phyloP scores from a whole-genome alignment of 768 basidiomycete genomes.

The Kwoniella shandongensis region DNA sequence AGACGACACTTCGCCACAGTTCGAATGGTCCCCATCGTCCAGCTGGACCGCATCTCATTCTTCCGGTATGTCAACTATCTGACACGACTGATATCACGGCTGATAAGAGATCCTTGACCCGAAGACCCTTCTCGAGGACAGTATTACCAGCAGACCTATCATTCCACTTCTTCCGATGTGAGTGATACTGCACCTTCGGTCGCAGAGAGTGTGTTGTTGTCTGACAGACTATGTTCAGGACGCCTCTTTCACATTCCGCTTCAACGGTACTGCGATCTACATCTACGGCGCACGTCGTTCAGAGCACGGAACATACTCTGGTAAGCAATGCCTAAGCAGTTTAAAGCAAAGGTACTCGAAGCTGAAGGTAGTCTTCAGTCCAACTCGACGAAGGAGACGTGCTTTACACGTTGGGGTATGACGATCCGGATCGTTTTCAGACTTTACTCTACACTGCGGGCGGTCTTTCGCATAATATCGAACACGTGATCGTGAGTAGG shows the following conservation, averaged over 20 bases:
- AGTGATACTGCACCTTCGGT: slow-evolving; percentile 14
- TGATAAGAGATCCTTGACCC: too few relatives aligned
- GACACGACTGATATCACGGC: too few relatives aligned
- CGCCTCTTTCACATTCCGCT: slow-evolving; percentile 19
- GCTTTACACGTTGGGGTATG: slow-evolving; percentile 1
- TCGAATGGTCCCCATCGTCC: too few relatives aligned
- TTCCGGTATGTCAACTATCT: too few relatives aligned
- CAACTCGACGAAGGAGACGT: slow-evolving; percentile 2
- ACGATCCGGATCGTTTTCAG: slow-evolving; percentile 1
- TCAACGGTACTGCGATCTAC: slow-evolving; percentile 36
- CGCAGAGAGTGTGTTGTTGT: slow-evolving; percentile 25
- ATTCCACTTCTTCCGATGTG: too few relatives aligned
- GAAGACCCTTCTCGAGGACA: too few relatives aligned
- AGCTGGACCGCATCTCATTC: too few relatives aligned
- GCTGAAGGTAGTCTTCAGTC: not conserved
- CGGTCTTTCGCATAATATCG: slow-evolving; percentile 13
- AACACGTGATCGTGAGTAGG: slow-evolving; percentile 29
- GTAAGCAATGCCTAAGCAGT: too few relatives aligned
- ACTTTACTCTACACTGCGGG: slow-evolving; percentile 11
- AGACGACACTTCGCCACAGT: too few relatives aligned
- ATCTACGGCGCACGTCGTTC: slow-evolving; percentile 26
- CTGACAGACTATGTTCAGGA: too few relatives aligned
- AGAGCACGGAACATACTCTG: slow-evolving; percentile 32
- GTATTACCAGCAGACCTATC: too few relatives aligned
- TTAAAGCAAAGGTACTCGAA: too few relatives aligned